Evolutionary conservation across 2,329 filamentous ascomycete species (phyloP), one percentile per base, ranked within the genome.

Genomic region (Dendrostoma leiphaemia): DNA sequence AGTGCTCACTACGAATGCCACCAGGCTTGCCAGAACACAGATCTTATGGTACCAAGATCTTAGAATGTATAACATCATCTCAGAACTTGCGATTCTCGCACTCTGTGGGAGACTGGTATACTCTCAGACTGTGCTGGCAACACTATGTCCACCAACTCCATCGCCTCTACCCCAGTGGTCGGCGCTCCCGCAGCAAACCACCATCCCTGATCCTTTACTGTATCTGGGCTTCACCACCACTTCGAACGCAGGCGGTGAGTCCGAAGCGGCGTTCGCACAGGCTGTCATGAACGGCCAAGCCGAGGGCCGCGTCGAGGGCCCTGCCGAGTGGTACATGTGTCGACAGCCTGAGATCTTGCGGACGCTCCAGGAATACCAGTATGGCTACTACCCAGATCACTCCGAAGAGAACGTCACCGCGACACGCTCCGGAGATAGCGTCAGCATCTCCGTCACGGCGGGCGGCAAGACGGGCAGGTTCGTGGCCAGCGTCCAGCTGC

Each of bases 281-380:
- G 69, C 69, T 53, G 64, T 73, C 45, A 68, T 72, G 67, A 57
- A 61, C 1, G 71, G 71, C 37, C 71, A 73, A 54, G 74, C 69
- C 24, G 67, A 71, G 53, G 71, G 71, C 51, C 69, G 74, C 15
- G 69, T 78, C 37, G 62, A 70, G 58, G 74, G 73, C 21, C 69
- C 66, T 37, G 74, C 77, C 35, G 74, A 79, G 58, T 79, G 76
- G 76, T 74, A 73, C 59, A 62, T 67, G 41, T 80, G 76, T 61
- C 74, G 75, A 3, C 74, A 75, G 60, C 77, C 76, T 0, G 76
- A 79, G 65, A 75, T 80, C 49, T n/a, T 79, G 35, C 67, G 72
- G 55, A 62, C 79, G 59, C 65, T 80, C 19, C 75, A 79, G 58
- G 73, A 79, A 56, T 79, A 79, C 64, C 76, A 79, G 64, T 79